Percentiles rank a stretch among this genome's conserved stretches.
Evolutionary conservation across 306 rosid genomes (phyloP).

Genomic region (Vigna reflexopilosa): DNA sequence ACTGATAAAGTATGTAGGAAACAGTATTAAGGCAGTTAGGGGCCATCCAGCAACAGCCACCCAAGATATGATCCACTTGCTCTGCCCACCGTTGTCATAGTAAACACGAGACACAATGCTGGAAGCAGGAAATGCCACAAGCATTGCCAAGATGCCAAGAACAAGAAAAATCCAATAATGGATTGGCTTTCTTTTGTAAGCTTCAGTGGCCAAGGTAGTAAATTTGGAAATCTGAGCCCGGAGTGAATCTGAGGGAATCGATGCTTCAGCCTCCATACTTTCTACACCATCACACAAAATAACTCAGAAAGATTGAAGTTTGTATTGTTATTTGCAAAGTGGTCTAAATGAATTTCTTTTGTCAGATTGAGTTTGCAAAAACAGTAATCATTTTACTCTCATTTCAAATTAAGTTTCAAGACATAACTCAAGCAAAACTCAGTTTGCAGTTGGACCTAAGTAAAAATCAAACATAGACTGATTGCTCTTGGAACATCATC

Average conservation of each 20-base stretch:
- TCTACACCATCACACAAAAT: slow-evolving; percentile 34
- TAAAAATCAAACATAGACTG: neutral
- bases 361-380: neutral
- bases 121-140: slow-evolving; percentile 89
- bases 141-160: slow-evolving; percentile 81
- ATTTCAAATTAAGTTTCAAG: neutral
- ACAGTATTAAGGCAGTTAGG: slow-evolving; percentile 64
- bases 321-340: neutral
- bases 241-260: slow-evolving; percentile 51
- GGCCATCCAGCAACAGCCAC: slow-evolving; percentile 97
- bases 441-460: neutral
- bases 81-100: slow-evolving; percentile 76
- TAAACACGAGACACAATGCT: slow-evolving; percentile 87
- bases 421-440: neutral
- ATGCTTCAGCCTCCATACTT: slow-evolving; percentile 56
- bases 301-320: neutral
- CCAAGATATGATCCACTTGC: slow-evolving; percentile 98
- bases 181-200: slow-evolving; percentile 69
- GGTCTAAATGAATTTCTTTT: neutral
- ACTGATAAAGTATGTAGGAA: slow-evolving; percentile 66
- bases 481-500: neutral
- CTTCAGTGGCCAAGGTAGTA: slow-evolving; percentile 45
- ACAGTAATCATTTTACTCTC: neutral
- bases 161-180: slow-evolving; percentile 78
- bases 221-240: slow-evolving; percentile 54